These are phyloP conservation scores for Obba rivulosa DNA, from an alignment of 768 basidiomycete genomes.

Conservation along the genomic window DNA sequence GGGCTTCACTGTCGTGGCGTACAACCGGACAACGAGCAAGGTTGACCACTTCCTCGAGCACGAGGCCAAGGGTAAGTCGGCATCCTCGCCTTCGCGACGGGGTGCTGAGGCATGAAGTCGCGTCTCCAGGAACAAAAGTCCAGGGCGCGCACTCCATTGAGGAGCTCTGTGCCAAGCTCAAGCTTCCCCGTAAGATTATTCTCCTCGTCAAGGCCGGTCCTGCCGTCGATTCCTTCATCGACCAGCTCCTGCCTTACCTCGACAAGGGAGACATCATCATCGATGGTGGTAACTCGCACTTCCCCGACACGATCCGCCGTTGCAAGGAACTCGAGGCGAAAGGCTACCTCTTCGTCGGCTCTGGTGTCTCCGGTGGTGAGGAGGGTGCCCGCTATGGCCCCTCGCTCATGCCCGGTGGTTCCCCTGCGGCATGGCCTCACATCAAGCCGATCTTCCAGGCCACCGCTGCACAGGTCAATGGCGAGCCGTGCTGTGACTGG, in stretches of 20 bases:
- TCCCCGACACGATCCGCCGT: conserved; percentile 96
- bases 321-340: conserved; percentile 88
- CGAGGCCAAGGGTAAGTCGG: conserved; percentile 87
- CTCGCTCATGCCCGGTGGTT: conserved; percentile 99
- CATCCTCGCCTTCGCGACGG: conserved; percentile 7
- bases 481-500: conserved; percentile 99
- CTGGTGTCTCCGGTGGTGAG: conserved; percentile 98
- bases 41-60: conserved; percentile 94
- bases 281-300: conserved; percentile 99
- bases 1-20: conserved; percentile 94
- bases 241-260: conserved; percentile 81
- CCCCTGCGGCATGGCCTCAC: conserved; percentile 86
- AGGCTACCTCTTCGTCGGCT: conserved; percentile 95
- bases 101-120: not conserved
- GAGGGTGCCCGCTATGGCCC: conserved; percentile 97
- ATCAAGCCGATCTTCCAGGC: conserved; percentile 99
- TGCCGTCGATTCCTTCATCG: conserved; percentile 95
- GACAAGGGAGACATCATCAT: conserved; percentile 98
- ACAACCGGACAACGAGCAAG: conserved; percentile 95
- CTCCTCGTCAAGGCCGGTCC: conserved; percentile 97
- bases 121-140: conserved; percentile 76
- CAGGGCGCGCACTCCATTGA: conserved; percentile 91
- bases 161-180: conserved; percentile 89
- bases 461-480: conserved; percentile 89
- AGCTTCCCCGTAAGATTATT: conserved; percentile 93